Evolutionary conservation across 352 stramenopile genomes (phyloP).

Genomic region (Pythium sp.): DNA sequence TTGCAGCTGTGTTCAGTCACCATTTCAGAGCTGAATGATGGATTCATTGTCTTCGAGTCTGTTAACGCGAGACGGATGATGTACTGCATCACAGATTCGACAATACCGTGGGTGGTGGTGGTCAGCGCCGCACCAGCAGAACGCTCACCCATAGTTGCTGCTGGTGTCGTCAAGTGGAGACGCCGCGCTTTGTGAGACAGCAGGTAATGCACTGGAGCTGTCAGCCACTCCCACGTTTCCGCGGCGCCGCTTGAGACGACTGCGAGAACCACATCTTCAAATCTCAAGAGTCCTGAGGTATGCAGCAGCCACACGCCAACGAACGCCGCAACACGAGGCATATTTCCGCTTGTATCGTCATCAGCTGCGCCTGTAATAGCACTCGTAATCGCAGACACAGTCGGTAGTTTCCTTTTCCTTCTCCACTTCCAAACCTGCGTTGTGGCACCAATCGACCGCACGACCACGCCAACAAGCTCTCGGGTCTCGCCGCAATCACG

Average conservation of each 20-base stretch:
- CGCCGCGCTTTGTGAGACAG: neutral
- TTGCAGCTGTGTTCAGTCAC: neutral
- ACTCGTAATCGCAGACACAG: neutral
- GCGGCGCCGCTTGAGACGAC: neutral
- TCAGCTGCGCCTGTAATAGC: neutral
- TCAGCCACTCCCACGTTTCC: slow-evolving; percentile 8
- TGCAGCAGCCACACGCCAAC: slow-evolving; percentile 20
- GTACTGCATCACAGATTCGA: slow-evolving; percentile 17
- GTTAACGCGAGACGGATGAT: slow-evolving; percentile 24
- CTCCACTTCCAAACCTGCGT: neutral
- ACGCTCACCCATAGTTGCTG: neutral
- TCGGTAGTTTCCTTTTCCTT: slow-evolving; percentile 7
- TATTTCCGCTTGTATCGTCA: too few relatives aligned
- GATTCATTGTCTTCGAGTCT: neutral
- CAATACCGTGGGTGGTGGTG: slow-evolving; percentile 14
- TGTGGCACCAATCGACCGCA: slow-evolving; percentile 5
- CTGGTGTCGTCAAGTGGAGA: neutral
- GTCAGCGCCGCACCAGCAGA: neutral
- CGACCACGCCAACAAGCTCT: slow-evolving; percentile 7
- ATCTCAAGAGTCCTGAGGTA: slow-evolving; percentile 10
- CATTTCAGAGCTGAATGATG: neutral
- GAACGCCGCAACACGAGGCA: slow-evolving; percentile 4
- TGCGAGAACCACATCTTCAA: slow-evolving; percentile 23
- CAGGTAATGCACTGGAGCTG: neutral
- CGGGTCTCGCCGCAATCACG: neutral